A percentile compares a stretch with the other conserved stretches of the same genome.
Evolutionary conservation across 2,329 filamentous ascomycete genomes (phyloP).

Genomic region (Emmonsiellopsis sp.): DNA sequence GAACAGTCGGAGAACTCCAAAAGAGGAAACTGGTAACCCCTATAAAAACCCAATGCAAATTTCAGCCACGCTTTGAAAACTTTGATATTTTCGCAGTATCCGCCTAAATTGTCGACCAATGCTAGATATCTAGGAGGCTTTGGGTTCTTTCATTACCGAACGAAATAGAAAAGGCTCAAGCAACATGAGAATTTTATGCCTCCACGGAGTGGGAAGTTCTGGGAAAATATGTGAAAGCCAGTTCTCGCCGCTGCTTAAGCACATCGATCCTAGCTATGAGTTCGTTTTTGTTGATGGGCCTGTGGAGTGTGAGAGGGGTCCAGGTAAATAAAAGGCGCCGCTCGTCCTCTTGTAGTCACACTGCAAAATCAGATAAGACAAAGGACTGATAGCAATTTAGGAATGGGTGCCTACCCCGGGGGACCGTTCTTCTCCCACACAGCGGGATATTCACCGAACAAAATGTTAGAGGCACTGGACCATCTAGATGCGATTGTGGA

Average conservation of each 20-base stretch:
- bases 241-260: neutral
- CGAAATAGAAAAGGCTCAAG: neutral
- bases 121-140: no score
- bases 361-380: no score
- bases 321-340: neutral
- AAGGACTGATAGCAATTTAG: neutral
- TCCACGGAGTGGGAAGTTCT: constrained; percentile 1
- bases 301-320: neutral
- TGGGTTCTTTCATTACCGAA: no score
- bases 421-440: constrained; percentile 1
- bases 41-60: no score
- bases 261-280: neutral
- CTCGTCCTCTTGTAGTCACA: neutral
- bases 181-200: neutral
- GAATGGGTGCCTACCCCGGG: neutral
- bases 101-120: no score
- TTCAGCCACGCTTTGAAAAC: no score
- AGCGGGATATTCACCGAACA: neutral
- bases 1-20: no score
- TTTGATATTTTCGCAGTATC: no score
- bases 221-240: neutral
- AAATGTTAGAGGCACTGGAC: neutral
- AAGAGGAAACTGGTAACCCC: no score
- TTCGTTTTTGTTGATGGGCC: constrained; percentile 1
- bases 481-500: constrained; percentile 9